phyloP scores from a whole-genome alignment of 768 basidiomycete species.

The Hortiboletus flavorubellus region DNA sequence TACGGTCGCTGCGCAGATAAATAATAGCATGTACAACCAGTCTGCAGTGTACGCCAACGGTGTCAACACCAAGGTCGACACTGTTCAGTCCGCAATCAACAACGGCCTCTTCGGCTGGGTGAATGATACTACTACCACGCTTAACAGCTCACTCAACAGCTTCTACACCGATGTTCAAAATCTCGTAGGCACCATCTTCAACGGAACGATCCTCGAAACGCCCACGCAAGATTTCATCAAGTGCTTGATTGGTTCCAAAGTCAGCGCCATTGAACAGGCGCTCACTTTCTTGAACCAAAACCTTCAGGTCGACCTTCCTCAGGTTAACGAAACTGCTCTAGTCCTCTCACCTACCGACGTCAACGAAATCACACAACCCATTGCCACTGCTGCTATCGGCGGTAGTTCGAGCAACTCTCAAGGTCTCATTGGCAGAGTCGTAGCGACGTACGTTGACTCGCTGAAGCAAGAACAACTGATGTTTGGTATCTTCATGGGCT shows the following conservation, averaged over 20 bases:
- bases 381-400: conserved; percentile 79
- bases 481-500: conserved; percentile 75
- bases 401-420: conserved; percentile 46
- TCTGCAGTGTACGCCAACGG: conserved; percentile 73
- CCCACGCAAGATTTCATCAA: conserved; percentile 85
- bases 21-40: conserved; percentile 79
- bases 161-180: conserved; percentile 88
- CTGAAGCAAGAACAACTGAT: conserved; percentile 81
- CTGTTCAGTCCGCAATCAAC: conserved; percentile 75
- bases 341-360: conserved; percentile 70
- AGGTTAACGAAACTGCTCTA: conserved; percentile 70
- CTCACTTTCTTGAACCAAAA: conserved; percentile 91
- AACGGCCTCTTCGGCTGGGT: conserved; percentile 94
- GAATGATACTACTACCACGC: conserved; percentile 79
- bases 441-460: conserved; percentile 66
- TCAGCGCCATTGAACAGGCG: conserved; percentile 80
- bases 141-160: conserved; percentile 81
- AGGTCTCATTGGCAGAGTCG: conserved; percentile 69
- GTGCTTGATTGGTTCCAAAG: conserved; percentile 91
- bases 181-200: conserved; percentile 75
- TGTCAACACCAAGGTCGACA: conserved; percentile 69
- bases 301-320: conserved; percentile 75
- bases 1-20: conserved; percentile 72
- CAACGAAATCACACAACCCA: conserved; percentile 73
- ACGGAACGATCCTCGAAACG: conserved; percentile 74